Conservation (phyloP, 345 rosid species). For the Populus tremula region DNA sequence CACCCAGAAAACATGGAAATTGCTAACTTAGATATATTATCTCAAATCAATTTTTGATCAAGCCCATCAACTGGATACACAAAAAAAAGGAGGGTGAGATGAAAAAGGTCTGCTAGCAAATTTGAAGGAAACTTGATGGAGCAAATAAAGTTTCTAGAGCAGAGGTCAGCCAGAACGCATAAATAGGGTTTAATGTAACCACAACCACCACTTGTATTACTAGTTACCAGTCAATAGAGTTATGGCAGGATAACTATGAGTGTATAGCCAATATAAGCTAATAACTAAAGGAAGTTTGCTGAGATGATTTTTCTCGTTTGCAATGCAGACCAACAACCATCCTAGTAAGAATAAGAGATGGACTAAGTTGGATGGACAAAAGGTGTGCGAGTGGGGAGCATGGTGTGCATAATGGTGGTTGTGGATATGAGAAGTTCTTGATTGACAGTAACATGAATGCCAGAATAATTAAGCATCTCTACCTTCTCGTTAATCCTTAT, state of each 20-base stretch:
- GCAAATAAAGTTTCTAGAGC: background rate
- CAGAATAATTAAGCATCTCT: slow-evolving; percentile 5
- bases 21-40: background rate
- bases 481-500: slow-evolving; percentile 61
- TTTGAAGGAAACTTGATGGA: background rate
- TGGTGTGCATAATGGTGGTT: background rate
- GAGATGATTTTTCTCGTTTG: background rate
- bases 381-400: background rate
- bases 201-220: background rate
- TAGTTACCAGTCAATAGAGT: background rate
- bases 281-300: background rate
- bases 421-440: background rate
- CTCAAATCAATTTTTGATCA: background rate
- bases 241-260: background rate
- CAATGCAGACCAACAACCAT: background rate
- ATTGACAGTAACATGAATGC: background rate
- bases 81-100: background rate
- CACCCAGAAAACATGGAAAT: background rate
- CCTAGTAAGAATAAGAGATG: background rate
- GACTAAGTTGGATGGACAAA: background rate
- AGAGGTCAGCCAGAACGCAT: background rate
- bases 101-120: background rate
- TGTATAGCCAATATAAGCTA: background rate
- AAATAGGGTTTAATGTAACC: background rate
- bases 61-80: background rate